Evolutionary conservation across 2,329 filamentous ascomycete species (phyloP).

Genomic region (Ophiostoma populinum): DNA sequence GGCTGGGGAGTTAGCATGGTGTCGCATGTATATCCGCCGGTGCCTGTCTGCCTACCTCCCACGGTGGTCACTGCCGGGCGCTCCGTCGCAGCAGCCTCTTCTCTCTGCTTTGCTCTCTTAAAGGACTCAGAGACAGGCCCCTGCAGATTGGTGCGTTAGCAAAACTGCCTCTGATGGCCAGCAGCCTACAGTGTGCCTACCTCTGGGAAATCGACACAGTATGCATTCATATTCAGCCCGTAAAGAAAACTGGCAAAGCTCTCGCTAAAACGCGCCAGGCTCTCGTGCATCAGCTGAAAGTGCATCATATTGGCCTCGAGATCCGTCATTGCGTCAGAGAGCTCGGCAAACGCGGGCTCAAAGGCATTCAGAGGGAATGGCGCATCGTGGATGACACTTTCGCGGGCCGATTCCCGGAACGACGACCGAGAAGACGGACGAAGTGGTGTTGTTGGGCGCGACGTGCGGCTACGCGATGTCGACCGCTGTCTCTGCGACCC

Average conservation of each 20-base stretch:
- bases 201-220: slow-evolving; percentile 95
- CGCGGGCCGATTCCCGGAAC: slow-evolving; percentile 58
- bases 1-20: no score
- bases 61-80: neutral
- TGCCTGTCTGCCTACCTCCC: neutral
- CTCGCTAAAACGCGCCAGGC: slow-evolving; percentile 80
- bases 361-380: slow-evolving; percentile 62
- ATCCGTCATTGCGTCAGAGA: slow-evolving; percentile 86
- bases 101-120: slow-evolving; percentile 42
- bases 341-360: slow-evolving; percentile 81
- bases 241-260: slow-evolving; percentile 93
- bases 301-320: slow-evolving; percentile 96
- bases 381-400: slow-evolving; percentile 32
- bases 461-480: slow-evolving; percentile 44
- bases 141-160: slow-evolving; percentile 24
- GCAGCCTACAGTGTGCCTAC: slow-evolving; percentile 26
- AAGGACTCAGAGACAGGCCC: slow-evolving; percentile 76
- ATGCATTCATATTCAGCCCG: slow-evolving; percentile 96
- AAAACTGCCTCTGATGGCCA: neutral
- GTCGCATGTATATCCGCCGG: no score
- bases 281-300: slow-evolving; percentile 93
- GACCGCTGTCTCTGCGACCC: slow-evolving; percentile 24
- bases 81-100: slow-evolving; percentile 19
- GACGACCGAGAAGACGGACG: slow-evolving; percentile 81
- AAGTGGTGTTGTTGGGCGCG: slow-evolving; percentile 79